Evolutionary conservation across 257 asterid species (phyloP).

Genomic region (Petrea volubilis): DNA sequence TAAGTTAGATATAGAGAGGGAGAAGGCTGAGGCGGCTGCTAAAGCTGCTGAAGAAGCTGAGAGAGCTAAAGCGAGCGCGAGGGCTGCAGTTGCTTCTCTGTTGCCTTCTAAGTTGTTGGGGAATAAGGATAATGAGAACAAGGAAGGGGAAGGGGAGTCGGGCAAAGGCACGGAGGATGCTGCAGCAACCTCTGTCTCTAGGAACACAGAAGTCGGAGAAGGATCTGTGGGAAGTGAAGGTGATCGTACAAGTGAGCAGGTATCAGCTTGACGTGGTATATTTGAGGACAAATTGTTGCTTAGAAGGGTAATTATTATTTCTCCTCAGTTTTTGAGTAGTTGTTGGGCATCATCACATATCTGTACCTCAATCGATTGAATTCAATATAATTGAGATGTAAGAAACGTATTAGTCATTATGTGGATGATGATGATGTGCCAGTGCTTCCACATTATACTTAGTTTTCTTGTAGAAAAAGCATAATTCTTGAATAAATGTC

Average conservation of each 20-base stretch:
- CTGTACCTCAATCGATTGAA: background rate
- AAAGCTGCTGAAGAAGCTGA: constrained; percentile 80
- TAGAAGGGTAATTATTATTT: constrained; percentile 5
- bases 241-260: constrained; percentile 31
- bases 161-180: constrained; percentile 30
- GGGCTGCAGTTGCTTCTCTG: constrained; percentile 66
- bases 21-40: constrained; percentile 51
- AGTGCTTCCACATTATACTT: constrained; percentile 11
- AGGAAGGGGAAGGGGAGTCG: constrained; percentile 37
- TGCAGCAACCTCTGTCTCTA: constrained; percentile 14
- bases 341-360: background rate
- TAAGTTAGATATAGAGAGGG: constrained; percentile 63
- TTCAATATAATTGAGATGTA: constrained; percentile 25
- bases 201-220: constrained; percentile 18
- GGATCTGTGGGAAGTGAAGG: constrained; percentile 38
- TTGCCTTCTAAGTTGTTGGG: constrained; percentile 69
- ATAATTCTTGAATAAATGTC: too few relatives aligned
- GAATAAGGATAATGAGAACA: constrained; percentile 29
- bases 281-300: background rate
- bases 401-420: background rate
- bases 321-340: background rate
- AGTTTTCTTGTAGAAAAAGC: too few relatives aligned
- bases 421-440: constrained; percentile 10
- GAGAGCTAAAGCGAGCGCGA: constrained; percentile 68
- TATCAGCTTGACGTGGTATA: constrained; percentile 28